Percentiles rank a stretch among this genome's conserved stretches.
Evolutionary conservation across 345 rosid species (phyloP).

Genomic region (Trapa bicornis): DNA sequence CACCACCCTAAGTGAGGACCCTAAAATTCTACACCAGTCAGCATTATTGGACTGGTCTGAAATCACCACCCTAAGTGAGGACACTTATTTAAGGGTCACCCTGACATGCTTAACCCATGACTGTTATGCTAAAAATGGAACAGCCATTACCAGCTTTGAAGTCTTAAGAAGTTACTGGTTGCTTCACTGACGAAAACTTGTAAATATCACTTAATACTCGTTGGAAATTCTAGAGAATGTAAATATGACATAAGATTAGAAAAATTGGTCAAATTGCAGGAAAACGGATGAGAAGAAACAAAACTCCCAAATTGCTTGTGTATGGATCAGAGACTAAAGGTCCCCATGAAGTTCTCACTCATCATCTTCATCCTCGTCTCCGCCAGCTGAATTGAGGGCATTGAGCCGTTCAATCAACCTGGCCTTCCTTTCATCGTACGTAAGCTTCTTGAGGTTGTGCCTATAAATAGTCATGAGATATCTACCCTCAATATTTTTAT

Average conservation of each 20-base stretch:
- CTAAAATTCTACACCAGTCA: too few relatives aligned
- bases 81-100: too few relatives aligned
- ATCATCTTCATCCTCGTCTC: conserved; percentile 40
- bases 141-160: too few relatives aligned
- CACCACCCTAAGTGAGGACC: too few relatives aligned
- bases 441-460: conserved; percentile 72
- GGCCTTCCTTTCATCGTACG: conserved; percentile 64
- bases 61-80: too few relatives aligned
- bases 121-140: too few relatives aligned
- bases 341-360: conserved; percentile 18
- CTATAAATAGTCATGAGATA: conserved; percentile 17
- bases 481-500: too few relatives aligned
- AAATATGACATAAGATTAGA: neutral
- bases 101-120: too few relatives aligned
- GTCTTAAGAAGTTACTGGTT: too few relatives aligned
- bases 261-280: neutral
- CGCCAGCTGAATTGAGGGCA: conserved; percentile 40
- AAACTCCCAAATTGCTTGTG: neutral
- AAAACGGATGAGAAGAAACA: neutral
- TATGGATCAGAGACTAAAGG: neutral
- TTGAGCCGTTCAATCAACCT: conserved; percentile 61
- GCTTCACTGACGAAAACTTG: too few relatives aligned
- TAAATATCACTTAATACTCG: neutral
- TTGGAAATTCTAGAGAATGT: neutral
- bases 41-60: too few relatives aligned